These are phyloP conservation scores for Fragaria nilgerrensis DNA, from an alignment of 306 rosid genomes.

Conservation along the genomic window DNA sequence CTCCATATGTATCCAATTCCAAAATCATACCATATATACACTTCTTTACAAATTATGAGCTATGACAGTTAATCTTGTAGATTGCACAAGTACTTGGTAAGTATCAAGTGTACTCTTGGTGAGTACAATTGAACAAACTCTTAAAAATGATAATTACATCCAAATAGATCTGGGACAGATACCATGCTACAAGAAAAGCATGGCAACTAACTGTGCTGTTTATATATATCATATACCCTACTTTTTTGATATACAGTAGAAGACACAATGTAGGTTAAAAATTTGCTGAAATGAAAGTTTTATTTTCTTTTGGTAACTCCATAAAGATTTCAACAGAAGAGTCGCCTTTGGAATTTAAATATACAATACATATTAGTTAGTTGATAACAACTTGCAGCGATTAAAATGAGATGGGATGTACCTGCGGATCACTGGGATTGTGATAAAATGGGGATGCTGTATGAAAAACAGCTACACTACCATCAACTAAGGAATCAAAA, in stretches of 20 bases:
- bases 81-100: neutral
- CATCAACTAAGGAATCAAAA: conserved; percentile 31
- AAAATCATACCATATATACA: neutral
- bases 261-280: neutral
- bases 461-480: conserved; percentile 37
- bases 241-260: neutral
- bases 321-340: neutral
- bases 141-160: neutral
- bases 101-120: neutral
- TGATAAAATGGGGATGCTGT: conserved; percentile 32
- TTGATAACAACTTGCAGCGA: neutral
- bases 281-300: neutral
- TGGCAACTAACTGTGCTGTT: neutral
- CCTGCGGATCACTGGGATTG: conserved; percentile 26
- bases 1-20: neutral
- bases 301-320: neutral
- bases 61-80: neutral
- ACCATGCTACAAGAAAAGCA: neutral
- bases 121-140: neutral
- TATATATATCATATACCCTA: neutral
- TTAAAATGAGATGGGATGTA: neutral
- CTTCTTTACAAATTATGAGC: neutral
- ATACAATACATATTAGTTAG: neutral
- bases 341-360: neutral
- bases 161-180: neutral